phyloP scores from a whole-genome alignment of 352 stramenopile genomes.

The Pythium aquatile region DNA sequence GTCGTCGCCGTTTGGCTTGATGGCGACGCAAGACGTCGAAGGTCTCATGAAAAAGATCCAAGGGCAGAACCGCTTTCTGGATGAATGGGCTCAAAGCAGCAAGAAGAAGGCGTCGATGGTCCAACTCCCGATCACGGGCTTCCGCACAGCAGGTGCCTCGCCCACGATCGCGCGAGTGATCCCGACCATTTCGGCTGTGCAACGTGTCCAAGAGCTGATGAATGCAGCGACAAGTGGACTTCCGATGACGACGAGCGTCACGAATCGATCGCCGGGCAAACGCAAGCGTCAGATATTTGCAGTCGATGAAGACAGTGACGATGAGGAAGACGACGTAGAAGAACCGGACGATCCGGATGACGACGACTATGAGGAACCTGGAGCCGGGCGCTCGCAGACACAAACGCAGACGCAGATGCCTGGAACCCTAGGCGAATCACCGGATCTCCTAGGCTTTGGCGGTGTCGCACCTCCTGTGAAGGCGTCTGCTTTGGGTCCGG shows the following conservation, averaged over 20 bases:
- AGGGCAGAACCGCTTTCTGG: slow-evolving; percentile 24
- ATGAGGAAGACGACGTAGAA: slow-evolving; percentile 8
- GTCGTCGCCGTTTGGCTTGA: slow-evolving; percentile 26
- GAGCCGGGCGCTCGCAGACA: background rate
- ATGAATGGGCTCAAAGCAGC: slow-evolving; percentile 20
- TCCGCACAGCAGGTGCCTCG: background rate
- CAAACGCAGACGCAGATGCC: slow-evolving; percentile 13
- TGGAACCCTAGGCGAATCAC: slow-evolving; percentile 12
- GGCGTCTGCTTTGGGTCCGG: background rate
- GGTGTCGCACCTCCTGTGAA: slow-evolving; percentile 12
- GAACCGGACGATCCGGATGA: background rate
- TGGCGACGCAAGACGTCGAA: slow-evolving; percentile 28
- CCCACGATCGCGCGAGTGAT: background rate
- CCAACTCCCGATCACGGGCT: slow-evolving; percentile 10
- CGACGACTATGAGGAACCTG: background rate
- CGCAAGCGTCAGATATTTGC: slow-evolving; percentile 26
- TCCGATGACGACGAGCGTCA: background rate
- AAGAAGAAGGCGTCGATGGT: slow-evolving; percentile 12
- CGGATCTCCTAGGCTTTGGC: slow-evolving; percentile 22
- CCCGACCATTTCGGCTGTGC: slow-evolving; percentile 21
- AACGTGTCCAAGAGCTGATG: slow-evolving; percentile 17
- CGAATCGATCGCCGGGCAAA: slow-evolving; percentile 14
- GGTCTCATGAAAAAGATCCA: slow-evolving; percentile 26
- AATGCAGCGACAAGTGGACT: background rate
- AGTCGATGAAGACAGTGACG: slow-evolving; percentile 13